Evolutionary conservation across 306 rosid species (phyloP), one percentile per base, ranked within the genome.

Genomic region (Castanea crenata): DNA sequence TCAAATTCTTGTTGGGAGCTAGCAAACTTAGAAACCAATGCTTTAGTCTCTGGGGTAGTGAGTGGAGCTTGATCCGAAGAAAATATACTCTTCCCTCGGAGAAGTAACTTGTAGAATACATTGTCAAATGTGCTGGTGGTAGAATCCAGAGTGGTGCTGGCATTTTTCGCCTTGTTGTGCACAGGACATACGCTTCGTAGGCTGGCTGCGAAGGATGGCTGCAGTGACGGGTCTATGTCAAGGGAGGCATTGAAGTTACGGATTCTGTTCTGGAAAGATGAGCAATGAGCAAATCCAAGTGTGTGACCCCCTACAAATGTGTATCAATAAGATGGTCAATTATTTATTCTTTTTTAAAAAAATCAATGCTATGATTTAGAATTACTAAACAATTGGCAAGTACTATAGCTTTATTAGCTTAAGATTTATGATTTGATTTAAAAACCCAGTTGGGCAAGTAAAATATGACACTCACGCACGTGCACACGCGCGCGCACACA

Each of bases 251-350:
- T 89, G 89, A 92, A 92, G 15, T 62, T 87, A 55, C 89, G 97
- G 85, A 92, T 89, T 80, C 95, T 80, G 83, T 92, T 92, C 78
- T 86, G 84, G 78, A 92, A 92, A 12, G 97, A 92, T 67, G 97
- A 87, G 70, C 95, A 92, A 15, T 89, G 95, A 41, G 92, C 93
- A 7, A 90, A 92, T 7, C 97, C 97, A 0, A 92, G 89, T 1
- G 95, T 90, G 88, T 92, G 97, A 1, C 95, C 97, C 44, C 97
- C 97, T 90, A 57, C 64, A 75, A 20, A 56, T 56, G 15, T 7
- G 44, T 12, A 25, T 27, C 56, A 55, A 1, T 16, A 18, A n/a
- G 44, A 29, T 55, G 54, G 5, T 34, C 51, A 65, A 7, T 65
- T 6, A 34, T 65, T 6, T 34, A 32, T 34, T 34, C 6, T 4